A percentile compares a stretch with the other conserved stretches of the same genome.
Conservation (phyloP, 106 monocot species). For the Gastrodia elata region DNA sequence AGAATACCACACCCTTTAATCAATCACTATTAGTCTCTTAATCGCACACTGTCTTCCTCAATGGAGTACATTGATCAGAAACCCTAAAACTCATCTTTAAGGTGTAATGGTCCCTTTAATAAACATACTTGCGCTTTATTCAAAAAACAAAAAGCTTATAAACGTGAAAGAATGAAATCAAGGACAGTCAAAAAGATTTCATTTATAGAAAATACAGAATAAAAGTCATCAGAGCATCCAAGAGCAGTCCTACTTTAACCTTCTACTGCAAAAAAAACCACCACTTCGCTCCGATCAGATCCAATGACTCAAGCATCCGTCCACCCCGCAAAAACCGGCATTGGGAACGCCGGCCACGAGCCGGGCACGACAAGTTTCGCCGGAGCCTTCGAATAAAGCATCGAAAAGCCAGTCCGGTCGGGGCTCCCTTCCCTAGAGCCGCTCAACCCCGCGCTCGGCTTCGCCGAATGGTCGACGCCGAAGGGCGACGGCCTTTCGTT, state of each 20-base stretch:
- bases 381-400: constrained; percentile 43
- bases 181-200: background rate
- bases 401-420: constrained; percentile 35
- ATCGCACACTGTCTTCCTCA: too few species aligned
- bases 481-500: constrained; percentile 15
- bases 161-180: background rate
- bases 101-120: too few species aligned
- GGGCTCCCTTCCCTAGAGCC: constrained; percentile 64
- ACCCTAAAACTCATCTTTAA: too few species aligned
- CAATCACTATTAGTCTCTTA: too few species aligned
- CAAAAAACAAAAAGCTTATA: background rate
- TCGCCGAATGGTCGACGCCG: constrained; percentile 26
- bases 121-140: too few species aligned
- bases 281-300: too few species aligned
- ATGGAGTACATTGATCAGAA: too few species aligned
- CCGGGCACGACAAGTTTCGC: constrained; percentile 16
- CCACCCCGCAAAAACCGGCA: constrained; percentile 86
- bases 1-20: too few species aligned
- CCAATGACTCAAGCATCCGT: constrained; percentile 34
- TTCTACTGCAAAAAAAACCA: too few species aligned
- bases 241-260: background rate
- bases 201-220: background rate
- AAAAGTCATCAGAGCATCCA: background rate
- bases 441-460: constrained; percentile 36
- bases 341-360: constrained; percentile 47